Conservation (phyloP, 179 eudicot species). For the Carnegiea gigantea region DNA sequence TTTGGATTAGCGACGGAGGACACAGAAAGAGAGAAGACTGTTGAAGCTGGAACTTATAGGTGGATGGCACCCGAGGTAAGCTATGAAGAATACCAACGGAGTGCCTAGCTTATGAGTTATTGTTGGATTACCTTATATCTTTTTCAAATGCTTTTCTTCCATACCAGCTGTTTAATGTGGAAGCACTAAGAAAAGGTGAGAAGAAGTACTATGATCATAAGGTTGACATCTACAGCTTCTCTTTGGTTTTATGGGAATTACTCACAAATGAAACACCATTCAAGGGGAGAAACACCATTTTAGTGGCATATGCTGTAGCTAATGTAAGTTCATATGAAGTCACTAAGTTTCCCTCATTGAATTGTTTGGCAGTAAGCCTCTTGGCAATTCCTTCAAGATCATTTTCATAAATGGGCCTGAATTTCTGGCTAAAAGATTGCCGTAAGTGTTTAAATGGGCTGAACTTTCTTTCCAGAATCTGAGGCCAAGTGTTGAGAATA, state of each 20-base stretch:
- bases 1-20: constrained; percentile 55
- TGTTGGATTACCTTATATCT: background rate
- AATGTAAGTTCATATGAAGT: constrained; percentile 23
- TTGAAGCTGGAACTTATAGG: constrained; percentile 54
- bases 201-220: constrained; percentile 48
- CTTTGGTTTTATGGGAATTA: constrained; percentile 53
- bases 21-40: constrained; percentile 38
- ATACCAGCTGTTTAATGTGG: constrained; percentile 37
- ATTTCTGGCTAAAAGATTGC: too few relatives aligned
- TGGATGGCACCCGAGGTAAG: constrained; percentile 66
- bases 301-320: constrained; percentile 50
- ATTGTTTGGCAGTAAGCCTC: background rate
- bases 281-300: constrained; percentile 33
- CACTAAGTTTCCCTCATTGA: background rate
- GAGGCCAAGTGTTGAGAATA: constrained; percentile 43
- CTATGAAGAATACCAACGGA: background rate
- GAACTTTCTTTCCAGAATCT: constrained; percentile 24
- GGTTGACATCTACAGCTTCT: constrained; percentile 52
- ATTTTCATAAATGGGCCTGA: background rate
- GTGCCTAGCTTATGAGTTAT: background rate
- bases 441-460: background rate
- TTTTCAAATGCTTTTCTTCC: constrained; percentile 2
- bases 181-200: constrained; percentile 26
- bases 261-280: constrained; percentile 42
- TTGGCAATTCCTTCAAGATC: background rate